A percentile compares a stretch with the other conserved stretches of the same genome.
Conservation (phyloP, 2,329 filamentous ascomycete genomes). For the Sporothrix euskadiensis region DNA sequence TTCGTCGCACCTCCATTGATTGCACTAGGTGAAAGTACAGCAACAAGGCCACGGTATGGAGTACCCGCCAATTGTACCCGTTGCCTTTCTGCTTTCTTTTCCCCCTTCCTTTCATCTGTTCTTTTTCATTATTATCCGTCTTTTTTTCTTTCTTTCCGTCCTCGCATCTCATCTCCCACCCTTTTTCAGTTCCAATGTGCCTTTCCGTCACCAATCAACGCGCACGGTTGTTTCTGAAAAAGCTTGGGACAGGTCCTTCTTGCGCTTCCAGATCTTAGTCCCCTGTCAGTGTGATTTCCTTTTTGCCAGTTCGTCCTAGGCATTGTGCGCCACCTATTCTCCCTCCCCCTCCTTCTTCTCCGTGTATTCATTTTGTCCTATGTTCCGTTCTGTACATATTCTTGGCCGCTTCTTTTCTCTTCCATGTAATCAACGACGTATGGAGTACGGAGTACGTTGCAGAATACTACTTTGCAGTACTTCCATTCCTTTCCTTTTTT, state of each 20-base stretch:
- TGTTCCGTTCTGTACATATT: not conserved
- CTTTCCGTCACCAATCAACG: constrained; percentile 20
- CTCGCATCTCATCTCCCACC: not conserved
- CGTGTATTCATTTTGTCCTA: constrained; percentile 10
- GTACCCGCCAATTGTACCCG: not conserved
- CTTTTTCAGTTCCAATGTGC: not conserved
- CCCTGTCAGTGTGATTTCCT: constrained; percentile 7
- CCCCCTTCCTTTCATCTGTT: not conserved
- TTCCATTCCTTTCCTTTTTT: not conserved
- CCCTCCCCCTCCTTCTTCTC: not conserved
- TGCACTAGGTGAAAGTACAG: not conserved
- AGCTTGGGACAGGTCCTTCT: constrained; percentile 25
- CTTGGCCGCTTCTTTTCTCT: not conserved
- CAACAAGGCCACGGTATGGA: not conserved
- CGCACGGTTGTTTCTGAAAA: constrained; percentile 21
- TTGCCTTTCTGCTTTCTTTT: too few relatives aligned
- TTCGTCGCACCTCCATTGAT: not conserved
- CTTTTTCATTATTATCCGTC: not conserved
- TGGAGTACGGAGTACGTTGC: not conserved
- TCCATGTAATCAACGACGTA: not conserved
- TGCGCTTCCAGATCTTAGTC: constrained; percentile 21
- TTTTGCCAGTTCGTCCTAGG: not conserved
- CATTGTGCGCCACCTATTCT: constrained; percentile 17
- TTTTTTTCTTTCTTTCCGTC: constrained; percentile 11
- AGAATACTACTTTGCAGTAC: not conserved